Evolutionary conservation across 306 rosid genomes (phyloP).

Genomic region (Corylus heterophylla): DNA sequence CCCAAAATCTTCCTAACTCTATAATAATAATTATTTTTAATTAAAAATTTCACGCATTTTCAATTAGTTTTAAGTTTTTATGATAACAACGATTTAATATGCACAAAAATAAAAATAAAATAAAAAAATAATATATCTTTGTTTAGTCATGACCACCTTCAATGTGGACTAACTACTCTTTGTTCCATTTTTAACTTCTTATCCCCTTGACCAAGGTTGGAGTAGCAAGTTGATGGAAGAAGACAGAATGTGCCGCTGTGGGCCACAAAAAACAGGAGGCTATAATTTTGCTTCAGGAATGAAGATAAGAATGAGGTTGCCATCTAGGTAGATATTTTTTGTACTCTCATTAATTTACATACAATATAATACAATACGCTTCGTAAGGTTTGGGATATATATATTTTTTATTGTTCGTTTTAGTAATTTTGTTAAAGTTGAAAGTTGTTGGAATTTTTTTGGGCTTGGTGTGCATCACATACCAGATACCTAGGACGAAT

Average conservation of each 20-base stretch:
- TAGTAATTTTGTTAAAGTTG: neutral
- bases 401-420: neutral
- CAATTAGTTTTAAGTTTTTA: too few relatives aligned
- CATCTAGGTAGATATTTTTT: neutral
- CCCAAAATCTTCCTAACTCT: too few relatives aligned
- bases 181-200: neutral
- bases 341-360: neutral
- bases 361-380: neutral
- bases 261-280: constrained; percentile 32
- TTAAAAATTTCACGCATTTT: too few relatives aligned
- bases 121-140: neutral
- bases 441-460: neutral
- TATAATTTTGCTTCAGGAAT: constrained; percentile 38
- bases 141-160: neutral
- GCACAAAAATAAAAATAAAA: neutral
- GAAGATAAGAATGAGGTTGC: constrained; percentile 38
- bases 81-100: too few relatives aligned
- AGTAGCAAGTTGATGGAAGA: neutral
- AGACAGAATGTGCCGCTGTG: constrained; percentile 29
- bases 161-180: neutral
- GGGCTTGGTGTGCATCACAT: neutral
- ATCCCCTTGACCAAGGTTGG: neutral
- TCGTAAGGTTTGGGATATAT: neutral
- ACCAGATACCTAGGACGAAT: neutral
- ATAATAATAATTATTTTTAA: too few relatives aligned